Conservation (phyloP, 1,139 yeast genomes). For the Nematodospora anomalae region DNA sequence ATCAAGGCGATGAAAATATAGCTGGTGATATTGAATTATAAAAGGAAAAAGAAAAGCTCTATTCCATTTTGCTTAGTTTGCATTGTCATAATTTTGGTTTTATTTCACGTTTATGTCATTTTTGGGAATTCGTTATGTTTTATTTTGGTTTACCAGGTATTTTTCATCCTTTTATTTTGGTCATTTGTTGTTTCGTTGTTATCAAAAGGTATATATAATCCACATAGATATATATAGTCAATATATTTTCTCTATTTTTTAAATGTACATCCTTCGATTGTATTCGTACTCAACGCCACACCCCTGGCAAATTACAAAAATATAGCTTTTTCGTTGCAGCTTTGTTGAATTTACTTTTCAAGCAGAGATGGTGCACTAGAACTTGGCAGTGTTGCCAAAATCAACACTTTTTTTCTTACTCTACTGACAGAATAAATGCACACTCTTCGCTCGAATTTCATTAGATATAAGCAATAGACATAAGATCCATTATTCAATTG, state of each 20-base stretch:
- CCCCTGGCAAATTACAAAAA: too few relatives aligned
- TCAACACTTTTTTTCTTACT: background rate
- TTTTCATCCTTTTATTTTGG: background rate
- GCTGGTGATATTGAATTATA: slow-evolving; percentile 12
- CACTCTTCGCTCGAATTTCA: too few relatives aligned
- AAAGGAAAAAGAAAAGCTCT: background rate
- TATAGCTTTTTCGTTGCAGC: too few relatives aligned
- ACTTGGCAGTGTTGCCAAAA: background rate
- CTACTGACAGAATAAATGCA: too few relatives aligned
- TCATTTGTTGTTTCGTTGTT: background rate
- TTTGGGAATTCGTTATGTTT: background rate
- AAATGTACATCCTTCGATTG: too few relatives aligned
- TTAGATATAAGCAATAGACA: background rate
- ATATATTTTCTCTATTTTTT: too few relatives aligned
- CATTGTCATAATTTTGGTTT: background rate
- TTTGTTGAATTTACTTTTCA: too few relatives aligned
- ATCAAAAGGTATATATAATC: background rate
- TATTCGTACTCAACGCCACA: too few relatives aligned
- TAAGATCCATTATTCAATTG: background rate
- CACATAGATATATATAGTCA: background rate
- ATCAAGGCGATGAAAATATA: slow-evolving; percentile 6
- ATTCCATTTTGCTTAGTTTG: background rate
- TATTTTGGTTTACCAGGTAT: background rate
- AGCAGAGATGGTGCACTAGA: background rate
- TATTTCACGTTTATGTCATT: background rate